These are phyloP conservation scores for Pyrus pyrifolia DNA, from an alignment of 306 rosid genomes.

Conservation along the genomic window DNA sequence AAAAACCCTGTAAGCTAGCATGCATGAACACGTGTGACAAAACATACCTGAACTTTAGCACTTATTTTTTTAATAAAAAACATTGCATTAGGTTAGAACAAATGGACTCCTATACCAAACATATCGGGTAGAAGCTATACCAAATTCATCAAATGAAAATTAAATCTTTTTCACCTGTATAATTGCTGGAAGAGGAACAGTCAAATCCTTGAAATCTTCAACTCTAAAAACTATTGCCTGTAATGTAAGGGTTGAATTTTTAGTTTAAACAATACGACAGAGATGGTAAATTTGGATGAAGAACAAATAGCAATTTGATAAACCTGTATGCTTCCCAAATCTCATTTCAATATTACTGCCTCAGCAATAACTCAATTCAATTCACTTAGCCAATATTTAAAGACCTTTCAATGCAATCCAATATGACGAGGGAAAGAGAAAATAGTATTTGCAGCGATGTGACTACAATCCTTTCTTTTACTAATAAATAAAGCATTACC, in stretches of 20 bases:
- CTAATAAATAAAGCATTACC: conserved; percentile 31
- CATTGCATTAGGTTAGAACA: not conserved
- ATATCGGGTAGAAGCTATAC: not conserved
- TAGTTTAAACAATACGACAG: not conserved
- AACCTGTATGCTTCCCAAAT: not conserved
- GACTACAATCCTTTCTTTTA: not conserved
- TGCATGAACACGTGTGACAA: not conserved
- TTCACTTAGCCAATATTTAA: not conserved
- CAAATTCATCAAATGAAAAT: not conserved
- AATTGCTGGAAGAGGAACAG: conserved; percentile 87
- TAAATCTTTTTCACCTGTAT: conserved; percentile 45
- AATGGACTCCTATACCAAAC: not conserved
- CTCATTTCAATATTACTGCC: not conserved
- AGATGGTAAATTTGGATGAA: not conserved
- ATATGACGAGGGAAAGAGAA: not conserved
- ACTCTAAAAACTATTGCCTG: conserved; percentile 69
- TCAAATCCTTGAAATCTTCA: conserved; percentile 56
- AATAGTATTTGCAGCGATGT: not conserved
- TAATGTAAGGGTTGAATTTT: not conserved
- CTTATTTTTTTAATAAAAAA: not conserved
- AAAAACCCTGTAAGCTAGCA: not conserved
- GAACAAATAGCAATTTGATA: not conserved
- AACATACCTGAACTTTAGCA: not conserved
- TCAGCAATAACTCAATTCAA: not conserved
- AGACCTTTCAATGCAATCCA: not conserved